These are phyloP conservation scores for Chenopodium suecicum DNA, from an alignment of 148 eudicot species.

Conservation along the genomic window DNA sequence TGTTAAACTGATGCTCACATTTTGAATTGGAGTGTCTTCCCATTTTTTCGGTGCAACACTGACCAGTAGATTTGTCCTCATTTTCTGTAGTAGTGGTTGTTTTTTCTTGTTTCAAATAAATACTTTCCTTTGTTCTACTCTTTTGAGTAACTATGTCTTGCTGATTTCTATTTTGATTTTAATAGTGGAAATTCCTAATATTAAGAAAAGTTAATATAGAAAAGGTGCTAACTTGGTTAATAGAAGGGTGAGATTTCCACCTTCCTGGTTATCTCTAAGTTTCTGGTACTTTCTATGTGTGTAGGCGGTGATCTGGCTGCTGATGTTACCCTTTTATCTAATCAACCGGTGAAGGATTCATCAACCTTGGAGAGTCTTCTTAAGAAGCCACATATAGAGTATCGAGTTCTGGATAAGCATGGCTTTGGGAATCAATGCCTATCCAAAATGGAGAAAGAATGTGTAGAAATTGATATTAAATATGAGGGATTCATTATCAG, in stretches of 20 bases:
- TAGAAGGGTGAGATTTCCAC: not conserved
- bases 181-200: not conserved
- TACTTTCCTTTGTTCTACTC: not conserved
- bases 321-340: constrained; percentile 61
- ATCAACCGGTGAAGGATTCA: constrained; percentile 76
- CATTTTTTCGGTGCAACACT: not conserved
- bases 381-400: constrained; percentile 85
- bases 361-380: constrained; percentile 82
- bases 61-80: not conserved
- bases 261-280: not conserved
- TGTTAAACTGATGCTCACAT: too few species aligned
- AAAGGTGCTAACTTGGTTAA: not conserved
- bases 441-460: constrained; percentile 81
- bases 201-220: not conserved
- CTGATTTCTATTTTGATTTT: not conserved
- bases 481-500: constrained; percentile 93
- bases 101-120: not conserved
- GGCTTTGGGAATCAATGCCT: constrained; percentile 70
- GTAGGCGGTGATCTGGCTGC: constrained; percentile 80
- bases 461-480: constrained; percentile 92
- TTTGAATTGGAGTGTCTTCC: not conserved
- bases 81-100: not conserved
- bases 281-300: constrained; percentile 16
- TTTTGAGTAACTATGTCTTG: not conserved
- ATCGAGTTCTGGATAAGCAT: constrained; percentile 86